Conservation (phyloP, 2,329 filamentous ascomycete genomes). For the Fusarium udum region DNA sequence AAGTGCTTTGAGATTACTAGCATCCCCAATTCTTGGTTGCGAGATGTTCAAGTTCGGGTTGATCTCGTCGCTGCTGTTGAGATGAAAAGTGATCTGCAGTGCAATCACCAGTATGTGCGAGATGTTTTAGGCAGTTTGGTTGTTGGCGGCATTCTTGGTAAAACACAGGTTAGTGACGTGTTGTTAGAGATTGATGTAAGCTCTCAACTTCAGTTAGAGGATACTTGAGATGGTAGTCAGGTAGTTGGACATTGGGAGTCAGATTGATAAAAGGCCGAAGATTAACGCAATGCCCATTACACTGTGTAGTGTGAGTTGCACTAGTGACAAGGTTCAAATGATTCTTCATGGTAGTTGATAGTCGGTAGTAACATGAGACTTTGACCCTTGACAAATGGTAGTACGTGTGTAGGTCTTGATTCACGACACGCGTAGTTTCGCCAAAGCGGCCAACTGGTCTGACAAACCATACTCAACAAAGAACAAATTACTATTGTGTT, state of each 20-base stretch:
- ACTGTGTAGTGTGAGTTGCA: accelerated
- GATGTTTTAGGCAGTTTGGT: not conserved
- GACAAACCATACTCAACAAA: not conserved
- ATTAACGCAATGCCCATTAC: not conserved
- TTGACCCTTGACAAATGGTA: not conserved
- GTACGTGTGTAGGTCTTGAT: not conserved
- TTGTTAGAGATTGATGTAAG: not conserved
- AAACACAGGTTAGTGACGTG: not conserved
- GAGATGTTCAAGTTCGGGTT: not conserved
- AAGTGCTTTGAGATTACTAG: not conserved
- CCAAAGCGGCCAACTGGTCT: too few relatives aligned
- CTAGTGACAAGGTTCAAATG: not conserved
- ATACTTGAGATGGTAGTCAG: not conserved
- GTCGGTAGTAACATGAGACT: not conserved
- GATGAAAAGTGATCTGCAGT: not conserved
- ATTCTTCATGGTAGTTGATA: not conserved
- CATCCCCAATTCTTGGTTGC: not conserved
- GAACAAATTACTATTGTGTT: accelerated
- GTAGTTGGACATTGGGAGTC: not conserved
- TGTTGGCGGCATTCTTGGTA: not conserved
- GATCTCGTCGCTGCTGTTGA: not conserved
- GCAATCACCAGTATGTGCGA: not conserved
- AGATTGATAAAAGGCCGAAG: not conserved
- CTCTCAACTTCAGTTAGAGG: not conserved
- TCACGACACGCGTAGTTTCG: accelerated